Evolutionary conservation across 2,329 filamentous ascomycete genomes (phyloP), one percentile per base, ranked within the genome.

Genomic region (Macrophomina phaseolina): DNA sequence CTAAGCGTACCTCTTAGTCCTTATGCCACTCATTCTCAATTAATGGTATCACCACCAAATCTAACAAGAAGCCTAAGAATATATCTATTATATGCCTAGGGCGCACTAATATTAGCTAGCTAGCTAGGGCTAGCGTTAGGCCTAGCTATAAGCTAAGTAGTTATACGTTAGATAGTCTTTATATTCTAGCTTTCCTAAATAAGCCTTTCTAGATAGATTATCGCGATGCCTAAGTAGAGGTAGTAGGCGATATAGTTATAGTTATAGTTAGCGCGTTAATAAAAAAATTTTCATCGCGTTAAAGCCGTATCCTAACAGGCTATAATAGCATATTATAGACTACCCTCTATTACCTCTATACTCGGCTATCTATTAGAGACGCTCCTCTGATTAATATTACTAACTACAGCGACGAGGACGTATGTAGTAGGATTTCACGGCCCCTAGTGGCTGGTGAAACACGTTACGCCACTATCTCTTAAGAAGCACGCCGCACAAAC

Each of bases 1-100:
- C n/a, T n/a, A n/a, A n/a, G n/a, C n/a, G n/a, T n/a, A n/a, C n/a
- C n/a, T n/a, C n/a, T n/a, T n/a, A n/a, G n/a, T n/a, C n/a, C n/a
- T n/a, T n/a, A n/a, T n/a, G n/a, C n/a, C n/a, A n/a, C n/a, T n/a
- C n/a, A n/a, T n/a, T n/a, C n/a, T n/a, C n/a, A n/a, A n/a, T n/a
- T n/a, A n/a, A n/a, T n/a, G n/a, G n/a, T n/a, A n/a, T n/a, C n/a
- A n/a, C n/a, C n/a, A n/a, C n/a, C n/a, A n/a, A n/a, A n/a, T n/a
- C n/a, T n/a, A n/a, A n/a, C n/a, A n/a, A n/a, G n/a, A n/a, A n/a
- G n/a, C n/a, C n/a, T n/a, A n/a, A n/a, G n/a, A n/a, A n/a, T n/a
- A n/a, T n/a, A n/a, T 28, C 58, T 67, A 48, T 67, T 30, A 48
- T 67, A 67, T 18, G 56, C 32, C 30, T 64, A 67, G 65, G 65